A percentile compares a stretch with the other conserved stretches of the same genome.
phyloP scores from a whole-genome alignment of 164 flowering plant genomes.

The Dillenia turbinata region DNA sequence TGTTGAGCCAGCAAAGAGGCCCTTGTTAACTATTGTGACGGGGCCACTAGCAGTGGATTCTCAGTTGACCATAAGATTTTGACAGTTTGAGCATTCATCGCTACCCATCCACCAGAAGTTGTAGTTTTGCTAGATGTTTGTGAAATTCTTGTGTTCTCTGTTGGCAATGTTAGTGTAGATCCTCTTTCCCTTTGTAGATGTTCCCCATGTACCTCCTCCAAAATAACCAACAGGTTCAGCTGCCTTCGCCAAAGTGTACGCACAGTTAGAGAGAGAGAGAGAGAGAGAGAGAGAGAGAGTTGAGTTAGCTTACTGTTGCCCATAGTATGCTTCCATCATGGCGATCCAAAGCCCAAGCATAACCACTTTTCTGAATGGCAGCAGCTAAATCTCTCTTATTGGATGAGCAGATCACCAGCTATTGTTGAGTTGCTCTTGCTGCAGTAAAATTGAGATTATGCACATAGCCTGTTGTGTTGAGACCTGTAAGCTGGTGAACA shows the following conservation, averaged over 20 bases:
- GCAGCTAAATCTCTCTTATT: constrained; percentile 34
- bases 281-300: too few species aligned
- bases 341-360: constrained; percentile 54
- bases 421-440: constrained; percentile 37
- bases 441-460: constrained; percentile 19
- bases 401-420: constrained; percentile 22
- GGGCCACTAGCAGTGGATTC: constrained; percentile 34
- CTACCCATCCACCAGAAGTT: constrained; percentile 55
- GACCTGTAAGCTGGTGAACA: constrained; percentile 28
- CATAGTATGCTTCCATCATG: constrained; percentile 43
- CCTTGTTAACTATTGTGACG: constrained; percentile 39
- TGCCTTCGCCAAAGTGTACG: constrained; percentile 5
- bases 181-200: constrained; percentile 37
- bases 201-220: constrained; percentile 58
- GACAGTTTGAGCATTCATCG: constrained; percentile 36
- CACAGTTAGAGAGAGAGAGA: too few species aligned
- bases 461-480: constrained; percentile 20
- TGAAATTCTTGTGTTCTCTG: constrained; percentile 18
- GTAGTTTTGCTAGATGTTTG: constrained; percentile 35
- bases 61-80: constrained; percentile 43
- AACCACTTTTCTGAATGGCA: constrained; percentile 59
- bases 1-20: constrained; percentile 28
- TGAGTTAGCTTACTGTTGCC: constrained; percentile 28
- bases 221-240: constrained; percentile 44
- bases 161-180: constrained; percentile 46